Evolutionary conservation across 139 green algal genomes (phyloP).

Genomic region (Micractinium sp.): DNA sequence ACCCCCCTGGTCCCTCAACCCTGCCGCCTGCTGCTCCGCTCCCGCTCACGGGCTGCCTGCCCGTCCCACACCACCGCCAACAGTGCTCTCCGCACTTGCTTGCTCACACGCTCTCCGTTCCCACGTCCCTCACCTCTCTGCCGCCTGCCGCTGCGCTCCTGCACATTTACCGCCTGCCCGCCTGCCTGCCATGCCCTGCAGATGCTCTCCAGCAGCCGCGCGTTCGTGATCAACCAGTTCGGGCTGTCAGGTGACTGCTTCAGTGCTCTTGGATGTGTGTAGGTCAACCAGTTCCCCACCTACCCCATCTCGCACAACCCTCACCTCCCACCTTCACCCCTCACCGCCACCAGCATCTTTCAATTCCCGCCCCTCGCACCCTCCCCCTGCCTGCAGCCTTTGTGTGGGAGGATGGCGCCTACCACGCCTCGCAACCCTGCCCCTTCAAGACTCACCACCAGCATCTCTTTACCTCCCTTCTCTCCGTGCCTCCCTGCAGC

Average conservation of each 20-base stretch:
- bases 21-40: no score
- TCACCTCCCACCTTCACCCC: no score
- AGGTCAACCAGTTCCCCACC: no score
- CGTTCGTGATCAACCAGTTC: constrained; percentile 81
- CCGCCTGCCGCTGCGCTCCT: no score
- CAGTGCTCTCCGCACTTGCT: neutral
- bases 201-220: constrained; percentile 49
- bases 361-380: no score
- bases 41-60: neutral
- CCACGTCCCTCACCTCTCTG: neutral
- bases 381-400: neutral
- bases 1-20: no score
- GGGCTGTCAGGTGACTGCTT: constrained; percentile 61
- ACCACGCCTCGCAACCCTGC: constrained; percentile 58
- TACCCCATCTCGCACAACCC: no score
- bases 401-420: constrained; percentile 36
- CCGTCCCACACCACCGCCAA: neutral
- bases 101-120: neutral
- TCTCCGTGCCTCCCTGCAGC: neutral
- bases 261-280: neutral
- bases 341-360: no score
- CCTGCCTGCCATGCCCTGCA: constrained; percentile 13
- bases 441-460: no score
- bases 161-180: neutral
- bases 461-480: no score